Evolutionary conservation across 2,329 filamentous ascomycete genomes (phyloP), one percentile per base, ranked within the genome.

Genomic region (Diaporthe vexans): DNA sequence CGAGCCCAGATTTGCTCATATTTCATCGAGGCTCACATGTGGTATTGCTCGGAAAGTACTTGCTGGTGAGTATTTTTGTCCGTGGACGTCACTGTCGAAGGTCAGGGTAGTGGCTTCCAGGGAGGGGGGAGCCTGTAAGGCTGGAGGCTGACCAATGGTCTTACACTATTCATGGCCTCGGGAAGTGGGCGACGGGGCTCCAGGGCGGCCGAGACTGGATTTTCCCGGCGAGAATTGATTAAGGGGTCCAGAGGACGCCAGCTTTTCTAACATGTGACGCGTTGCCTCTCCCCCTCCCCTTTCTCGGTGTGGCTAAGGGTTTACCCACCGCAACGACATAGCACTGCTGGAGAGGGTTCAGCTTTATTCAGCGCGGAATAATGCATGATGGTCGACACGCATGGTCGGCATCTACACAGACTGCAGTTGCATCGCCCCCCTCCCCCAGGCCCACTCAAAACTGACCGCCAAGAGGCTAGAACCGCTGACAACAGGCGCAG

Each of bases 81-180:
- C 51, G 43, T 48, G 61, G 61, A 51, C 26, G 61, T 70, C 56
- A 51, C 56, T 9, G 11, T 29, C 3, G 21, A 71, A 35, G 68
- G 1, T 26, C 40, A 21, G 26, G n/a, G 48, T 3, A 17, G 4
- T 5, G 67, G 33, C 37, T 40, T 48, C 21, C 9, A 24, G 37
- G 58, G 58, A 13, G 17, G 21, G 21, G 40, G 48, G 19, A 29
- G 43, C 24, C 51, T 19, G 48, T 74, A 48, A 48, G 51, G 61
- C 24, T 69, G 70, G 70, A 61, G 52, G 24, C n/a, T 69, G 61
- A 46, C 73, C 73, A 74, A 74, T 74, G 13, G 69, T 74, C 69
- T 74, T 74, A 74, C 70, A 74, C 70, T 37, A 26, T 59, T 59
- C 10, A 10, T 10, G 11, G 17, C 9, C 19, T 29, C 40, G 56